Evolutionary conservation across 106 monocot genomes (phyloP).

Genomic region (Acorus gramineus): DNA sequence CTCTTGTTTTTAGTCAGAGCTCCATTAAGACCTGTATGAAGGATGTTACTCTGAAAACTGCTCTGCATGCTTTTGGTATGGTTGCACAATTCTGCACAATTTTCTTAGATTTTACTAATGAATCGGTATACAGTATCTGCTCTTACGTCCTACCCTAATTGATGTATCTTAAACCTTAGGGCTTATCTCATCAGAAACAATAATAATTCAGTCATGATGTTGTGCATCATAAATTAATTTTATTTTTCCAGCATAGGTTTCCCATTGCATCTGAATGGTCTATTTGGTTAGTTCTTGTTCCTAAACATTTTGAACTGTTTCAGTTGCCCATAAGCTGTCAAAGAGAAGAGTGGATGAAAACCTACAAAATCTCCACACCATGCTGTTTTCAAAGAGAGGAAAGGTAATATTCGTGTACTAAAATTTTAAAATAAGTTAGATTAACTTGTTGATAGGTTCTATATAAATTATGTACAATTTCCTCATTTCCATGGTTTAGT

Average conservation of each 20-base stretch:
- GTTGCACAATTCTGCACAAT: too few relatives aligned
- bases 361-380: constrained; percentile 56
- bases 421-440: neutral
- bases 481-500: too few relatives aligned
- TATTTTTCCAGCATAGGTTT: neutral
- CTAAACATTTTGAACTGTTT: constrained; percentile 12
- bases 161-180: too few relatives aligned
- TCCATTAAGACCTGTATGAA: neutral
- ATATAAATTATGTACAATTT: too few relatives aligned
- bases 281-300: neutral
- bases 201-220: too few relatives aligned
- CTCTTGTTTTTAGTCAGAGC: too few relatives aligned
- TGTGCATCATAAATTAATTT: neutral
- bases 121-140: too few relatives aligned
- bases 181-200: too few relatives aligned
- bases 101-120: too few relatives aligned
- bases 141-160: too few relatives aligned
- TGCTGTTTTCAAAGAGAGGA: constrained; percentile 72
- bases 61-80: too few relatives aligned
- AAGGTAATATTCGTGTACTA: constrained; percentile 33
- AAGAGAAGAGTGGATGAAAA: constrained; percentile 84
- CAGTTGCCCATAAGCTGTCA: constrained; percentile 79
- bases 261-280: neutral
- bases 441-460: neutral
- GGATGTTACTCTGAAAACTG: neutral